A percentile compares a stretch with the other conserved stretches of the same genome.
Evolutionary conservation across 345 rosid species (phyloP).

Genomic region (Aethionema arabicum): DNA sequence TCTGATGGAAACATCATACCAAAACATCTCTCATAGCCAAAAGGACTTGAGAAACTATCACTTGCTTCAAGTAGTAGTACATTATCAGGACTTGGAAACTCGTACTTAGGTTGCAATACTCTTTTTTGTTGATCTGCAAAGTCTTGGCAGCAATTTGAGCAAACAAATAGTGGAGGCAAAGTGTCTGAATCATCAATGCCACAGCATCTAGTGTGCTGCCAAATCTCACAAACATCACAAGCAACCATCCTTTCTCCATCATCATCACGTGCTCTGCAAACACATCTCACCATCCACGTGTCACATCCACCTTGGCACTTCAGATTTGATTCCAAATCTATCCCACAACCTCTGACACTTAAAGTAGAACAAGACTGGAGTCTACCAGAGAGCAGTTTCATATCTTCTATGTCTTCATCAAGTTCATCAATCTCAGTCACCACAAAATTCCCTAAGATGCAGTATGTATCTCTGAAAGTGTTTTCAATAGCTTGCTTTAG

Average conservation of each 20-base stretch:
- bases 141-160: slow-evolving; percentile 61
- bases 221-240: slow-evolving; percentile 77
- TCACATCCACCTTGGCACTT: slow-evolving; percentile 68
- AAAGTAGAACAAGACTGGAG: slow-evolving; percentile 54
- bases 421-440: slow-evolving; percentile 54
- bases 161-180: slow-evolving; percentile 72
- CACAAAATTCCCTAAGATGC: slow-evolving; percentile 48
- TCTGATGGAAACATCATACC: slow-evolving; percentile 34
- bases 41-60: slow-evolving; percentile 12
- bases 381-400: slow-evolving; percentile 47
- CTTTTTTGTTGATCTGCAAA: slow-evolving; percentile 40
- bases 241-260: slow-evolving; percentile 95
- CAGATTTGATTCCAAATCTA: slow-evolving; percentile 41
- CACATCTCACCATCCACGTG: slow-evolving; percentile 76
- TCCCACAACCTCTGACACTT: slow-evolving; percentile 52
- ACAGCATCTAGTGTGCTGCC: slow-evolving; percentile 90
- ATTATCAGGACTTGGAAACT: slow-evolving; percentile 35
- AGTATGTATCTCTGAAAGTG: slow-evolving; percentile 70
- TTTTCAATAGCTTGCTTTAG: slow-evolving; percentile 59
- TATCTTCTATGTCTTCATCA: slow-evolving; percentile 38
- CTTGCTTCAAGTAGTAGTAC: slow-evolving; percentile 31
- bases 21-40: slow-evolving; percentile 20
- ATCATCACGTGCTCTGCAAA: slow-evolving; percentile 76
- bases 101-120: slow-evolving; percentile 35
- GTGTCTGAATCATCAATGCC: slow-evolving; percentile 64